These are phyloP conservation scores for Effrenium voratum DNA, from an alignment of 73 alveolate genomes.

Conservation along the genomic window DNA sequence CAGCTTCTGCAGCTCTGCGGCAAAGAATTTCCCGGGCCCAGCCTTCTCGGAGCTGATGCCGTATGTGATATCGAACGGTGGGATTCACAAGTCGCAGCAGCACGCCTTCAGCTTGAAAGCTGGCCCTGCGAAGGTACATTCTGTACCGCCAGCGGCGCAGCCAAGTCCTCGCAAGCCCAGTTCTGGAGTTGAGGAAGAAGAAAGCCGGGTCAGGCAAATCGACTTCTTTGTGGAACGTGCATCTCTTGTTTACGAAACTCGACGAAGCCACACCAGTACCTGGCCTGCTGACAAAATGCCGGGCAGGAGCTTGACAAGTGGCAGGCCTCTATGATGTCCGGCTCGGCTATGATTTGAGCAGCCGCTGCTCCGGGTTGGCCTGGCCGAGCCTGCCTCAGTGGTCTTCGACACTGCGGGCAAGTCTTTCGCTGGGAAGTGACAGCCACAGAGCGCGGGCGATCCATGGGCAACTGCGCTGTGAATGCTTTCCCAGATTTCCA, in stretches of 20 bases:
- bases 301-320: background rate
- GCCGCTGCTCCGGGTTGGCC: background rate
- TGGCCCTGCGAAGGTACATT: no score
- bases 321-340: background rate
- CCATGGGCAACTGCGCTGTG: background rate
- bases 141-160: conserved; percentile 48
- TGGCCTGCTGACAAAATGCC: background rate
- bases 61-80: background rate
- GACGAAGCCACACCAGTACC: background rate
- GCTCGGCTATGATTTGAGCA: background rate
- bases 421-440: background rate
- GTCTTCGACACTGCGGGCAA: background rate
- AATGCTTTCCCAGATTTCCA: background rate
- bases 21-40: conserved; percentile 50
- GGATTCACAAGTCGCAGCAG: conserved; percentile 26
- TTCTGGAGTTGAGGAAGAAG: background rate
- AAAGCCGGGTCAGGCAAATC: background rate
- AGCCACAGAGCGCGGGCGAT: background rate
- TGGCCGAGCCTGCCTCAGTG: background rate
- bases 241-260: background rate
- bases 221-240: background rate
- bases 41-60: background rate
- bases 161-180: conserved; percentile 25
- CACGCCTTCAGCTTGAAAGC: conserved; percentile 13
- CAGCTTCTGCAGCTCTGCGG: conserved; percentile 4